Conservation (phyloP, 2,329 filamentous ascomycete species). For the Dactylella cylindrospora region DNA sequence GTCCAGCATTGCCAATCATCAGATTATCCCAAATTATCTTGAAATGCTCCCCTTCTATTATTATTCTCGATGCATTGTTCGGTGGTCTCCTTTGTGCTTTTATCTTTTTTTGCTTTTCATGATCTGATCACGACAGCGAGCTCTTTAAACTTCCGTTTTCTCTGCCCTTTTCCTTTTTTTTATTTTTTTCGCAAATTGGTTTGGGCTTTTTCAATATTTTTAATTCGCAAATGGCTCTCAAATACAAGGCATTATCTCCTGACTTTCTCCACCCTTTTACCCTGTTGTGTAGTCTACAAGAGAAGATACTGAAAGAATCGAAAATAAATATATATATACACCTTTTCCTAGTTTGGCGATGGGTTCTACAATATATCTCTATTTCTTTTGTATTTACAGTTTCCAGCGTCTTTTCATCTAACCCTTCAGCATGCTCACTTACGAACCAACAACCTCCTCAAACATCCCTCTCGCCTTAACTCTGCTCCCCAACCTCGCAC, state of each 20-base stretch:
- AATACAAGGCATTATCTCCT: not conserved
- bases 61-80: conserved; percentile 23
- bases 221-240: not conserved
- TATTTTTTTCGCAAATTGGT: not conserved
- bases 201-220: not conserved
- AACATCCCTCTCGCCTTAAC: conserved; percentile 84
- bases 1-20: not conserved
- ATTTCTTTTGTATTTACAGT: not conserved
- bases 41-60: not conserved
- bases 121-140: conserved; percentile 30
- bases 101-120: conserved; percentile 12
- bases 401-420: not conserved
- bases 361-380: conserved; percentile 15
- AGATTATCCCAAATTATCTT: not conserved
- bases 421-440: not conserved
- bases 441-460: conserved; percentile 54
- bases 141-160: conserved; percentile 2
- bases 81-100: too few relatives aligned
- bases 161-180: conserved; percentile 8
- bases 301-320: too few relatives aligned
- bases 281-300: conserved; percentile 6
- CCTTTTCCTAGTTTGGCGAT: conserved; percentile 2
- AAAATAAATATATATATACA: conserved; percentile 12
- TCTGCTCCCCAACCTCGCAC: conserved; percentile 78
- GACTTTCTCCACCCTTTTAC: not conserved